Base-by-base conservation (phyloP, 768 basidiomycete species). In the Amanita subjunquillea region DNA sequence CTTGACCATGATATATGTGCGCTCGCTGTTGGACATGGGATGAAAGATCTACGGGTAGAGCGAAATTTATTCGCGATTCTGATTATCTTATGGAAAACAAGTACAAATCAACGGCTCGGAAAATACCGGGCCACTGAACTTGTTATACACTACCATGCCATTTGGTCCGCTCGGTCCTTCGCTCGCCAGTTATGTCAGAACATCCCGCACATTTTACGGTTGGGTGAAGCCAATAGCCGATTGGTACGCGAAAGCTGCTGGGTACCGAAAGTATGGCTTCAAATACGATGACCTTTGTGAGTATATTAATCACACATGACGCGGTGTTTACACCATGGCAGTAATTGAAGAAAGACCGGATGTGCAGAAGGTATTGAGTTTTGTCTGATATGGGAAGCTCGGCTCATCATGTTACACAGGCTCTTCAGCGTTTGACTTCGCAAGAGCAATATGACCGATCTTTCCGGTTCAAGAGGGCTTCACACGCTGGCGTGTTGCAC, bases 1-100 rank as follows among this genome's bases (percentile, higher is more conserved):
- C 92, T 97, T 99, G 85, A 98, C 80, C 95, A 97, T 97, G 78
- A 98, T 98, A 77, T 95, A 97, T 70, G 94, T 95, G 70, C 91
- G 91, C 69, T 97, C 93, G 50, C 58, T 62, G 66, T 71, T 69
- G 60, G 89, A 84, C 86, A 87, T 87, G 57, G 59, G 50, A 61
- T 60, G 58, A 60, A 60, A 59, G 65, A 62, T 59, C 59, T 56
- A 65, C 60, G 59, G 58, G 56, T 29, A 59, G 60, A 58, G 50
- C 55, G 58, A 54, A 56, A 58, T 56, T 58, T 59, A 60, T 56
- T 17, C 44, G 39, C 47, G 44, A 43, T 40, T 17, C 34, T 47
- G 44, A 29, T 49, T 44, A 53, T 52, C 9, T 17, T 8, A n/a
- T 50, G 12, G 30, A 37, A 53, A 53, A 57, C 23, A 42, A 34